These are phyloP conservation scores for Fusarium sp. DNA, from an alignment of 2,329 filamentous ascomycete genomes.

Conservation along the genomic window DNA sequence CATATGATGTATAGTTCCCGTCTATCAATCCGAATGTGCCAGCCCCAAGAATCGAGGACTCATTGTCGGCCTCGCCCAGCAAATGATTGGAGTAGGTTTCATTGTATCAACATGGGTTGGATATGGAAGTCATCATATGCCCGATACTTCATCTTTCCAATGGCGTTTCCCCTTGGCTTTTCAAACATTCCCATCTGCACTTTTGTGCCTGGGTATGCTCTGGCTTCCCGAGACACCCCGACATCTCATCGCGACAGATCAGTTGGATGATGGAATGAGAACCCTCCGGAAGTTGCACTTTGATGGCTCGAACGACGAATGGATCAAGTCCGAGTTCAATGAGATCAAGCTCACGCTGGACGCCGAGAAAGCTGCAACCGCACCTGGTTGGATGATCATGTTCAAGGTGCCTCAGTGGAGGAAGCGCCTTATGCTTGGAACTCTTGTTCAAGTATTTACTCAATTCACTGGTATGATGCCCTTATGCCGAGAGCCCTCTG, in stretches of 20 bases:
- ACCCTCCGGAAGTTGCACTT: slow-evolving; percentile 59
- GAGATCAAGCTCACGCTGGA: slow-evolving; percentile 67
- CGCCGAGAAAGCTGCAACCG: slow-evolving; percentile 34
- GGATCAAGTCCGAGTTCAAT: slow-evolving; percentile 62
- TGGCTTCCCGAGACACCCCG: slow-evolving; percentile 42
- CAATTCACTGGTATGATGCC: slow-evolving; percentile 53
- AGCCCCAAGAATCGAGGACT: slow-evolving; percentile 43
- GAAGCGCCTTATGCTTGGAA: slow-evolving; percentile 65
- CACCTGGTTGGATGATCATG: slow-evolving; percentile 62
- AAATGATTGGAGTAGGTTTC: slow-evolving; percentile 64
- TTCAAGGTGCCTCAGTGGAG: slow-evolving; percentile 65
- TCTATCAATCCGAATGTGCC: slow-evolving; percentile 40
- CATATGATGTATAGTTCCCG: slow-evolving; percentile 47
- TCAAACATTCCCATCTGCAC: slow-evolving; percentile 33
- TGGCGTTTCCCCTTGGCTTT: slow-evolving; percentile 44
- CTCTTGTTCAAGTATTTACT: slow-evolving; percentile 67
- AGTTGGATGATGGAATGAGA: slow-evolving; percentile 52
- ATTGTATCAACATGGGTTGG: slow-evolving; percentile 58
- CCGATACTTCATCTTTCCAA: slow-evolving; percentile 44
- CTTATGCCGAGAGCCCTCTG: neutral
- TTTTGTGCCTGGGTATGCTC: slow-evolving; percentile 36
- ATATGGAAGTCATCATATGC: slow-evolving; percentile 43
- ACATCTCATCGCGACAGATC: slow-evolving; percentile 47
- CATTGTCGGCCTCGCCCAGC: slow-evolving; percentile 63
- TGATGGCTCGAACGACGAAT: slow-evolving; percentile 63